These are phyloP conservation scores for Epichloe sp. DNA, from an alignment of 2,329 filamentous ascomycete genomes.

Conservation along the genomic window DNA sequence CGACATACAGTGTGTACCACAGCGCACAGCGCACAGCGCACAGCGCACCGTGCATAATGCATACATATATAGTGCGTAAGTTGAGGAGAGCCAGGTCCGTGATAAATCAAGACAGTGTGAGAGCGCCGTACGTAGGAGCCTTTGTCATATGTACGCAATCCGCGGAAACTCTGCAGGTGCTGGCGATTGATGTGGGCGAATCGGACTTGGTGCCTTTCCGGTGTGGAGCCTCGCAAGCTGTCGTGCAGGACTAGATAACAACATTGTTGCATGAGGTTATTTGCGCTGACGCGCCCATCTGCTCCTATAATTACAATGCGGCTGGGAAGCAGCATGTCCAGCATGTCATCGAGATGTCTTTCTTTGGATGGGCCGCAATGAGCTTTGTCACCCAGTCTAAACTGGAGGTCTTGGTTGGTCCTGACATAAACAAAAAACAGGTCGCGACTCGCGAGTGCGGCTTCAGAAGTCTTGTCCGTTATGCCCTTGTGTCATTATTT, in stretches of 20 bases:
- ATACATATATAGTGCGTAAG: neutral
- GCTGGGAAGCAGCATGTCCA: neutral
- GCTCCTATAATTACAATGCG: no score
- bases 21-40: neutral
- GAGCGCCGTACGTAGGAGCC: no score
- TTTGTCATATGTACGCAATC: neutral
- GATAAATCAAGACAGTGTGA: no score
- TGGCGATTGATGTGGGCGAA: neutral
- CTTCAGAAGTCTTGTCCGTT: no score
- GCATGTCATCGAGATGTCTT: neutral
- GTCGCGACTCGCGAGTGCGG: no score
- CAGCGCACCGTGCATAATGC: neutral
- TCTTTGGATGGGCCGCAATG: neutral
- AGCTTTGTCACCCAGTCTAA: neutral
- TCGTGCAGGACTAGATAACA: neutral
- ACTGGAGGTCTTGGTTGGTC: no score
- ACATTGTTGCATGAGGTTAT: neutral
- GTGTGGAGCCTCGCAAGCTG: neutral
- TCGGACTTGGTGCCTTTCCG: neutral
- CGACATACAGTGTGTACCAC: no score
- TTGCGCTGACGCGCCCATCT: neutral
- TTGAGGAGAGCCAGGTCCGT: no score
- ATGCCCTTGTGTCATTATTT: no score
- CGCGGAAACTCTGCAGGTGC: neutral
- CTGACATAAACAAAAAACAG: no score